A percentile compares a stretch with the other conserved stretches of the same genome.
Evolutionary conservation across 1,284 basidiomycete genomes (phyloP).

Genomic region (Sparassis latifolia): DNA sequence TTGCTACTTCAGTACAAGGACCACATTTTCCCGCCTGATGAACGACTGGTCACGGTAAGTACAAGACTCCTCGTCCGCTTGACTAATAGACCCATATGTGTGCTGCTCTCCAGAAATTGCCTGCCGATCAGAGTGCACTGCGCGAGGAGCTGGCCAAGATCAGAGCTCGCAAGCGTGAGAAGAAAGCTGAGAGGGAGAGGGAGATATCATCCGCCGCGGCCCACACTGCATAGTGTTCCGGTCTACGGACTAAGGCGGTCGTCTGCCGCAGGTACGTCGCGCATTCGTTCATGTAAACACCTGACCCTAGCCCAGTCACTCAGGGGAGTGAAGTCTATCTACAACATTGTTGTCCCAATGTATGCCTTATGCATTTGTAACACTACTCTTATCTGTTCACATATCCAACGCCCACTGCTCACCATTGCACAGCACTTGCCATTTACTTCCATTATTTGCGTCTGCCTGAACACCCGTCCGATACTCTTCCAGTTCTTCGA

Average conservation of each 20-base stretch:
- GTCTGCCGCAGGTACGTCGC: background rate
- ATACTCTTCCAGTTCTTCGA: slow-evolving; percentile 46
- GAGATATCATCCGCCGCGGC: background rate
- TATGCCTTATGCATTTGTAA: background rate
- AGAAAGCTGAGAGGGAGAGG: slow-evolving; percentile 30
- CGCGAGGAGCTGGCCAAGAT: slow-evolving; percentile 65
- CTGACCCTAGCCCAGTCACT: too few species aligned
- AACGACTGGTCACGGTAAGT: slow-evolving; percentile 48
- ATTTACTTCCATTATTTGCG: slow-evolving; percentile 19
- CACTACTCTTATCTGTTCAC: slow-evolving; percentile 1
- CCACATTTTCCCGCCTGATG: slow-evolving; percentile 58
- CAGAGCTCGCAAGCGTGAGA: slow-evolving; percentile 53
- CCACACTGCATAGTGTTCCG: background rate
- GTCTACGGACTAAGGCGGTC: background rate
- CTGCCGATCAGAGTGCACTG: slow-evolving; percentile 56
- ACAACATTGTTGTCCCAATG: too few species aligned
- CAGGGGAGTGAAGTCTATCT: too few species aligned
- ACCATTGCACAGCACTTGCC: slow-evolving; percentile 36
- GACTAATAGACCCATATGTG: background rate
- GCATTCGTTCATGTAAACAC: background rate
- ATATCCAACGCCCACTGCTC: slow-evolving; percentile 23
- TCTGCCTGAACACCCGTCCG: slow-evolving; percentile 31
- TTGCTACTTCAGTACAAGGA: slow-evolving; percentile 55
- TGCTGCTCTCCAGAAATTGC: slow-evolving; percentile 40
- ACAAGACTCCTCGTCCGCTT: background rate